Conservation (phyloP, 1,139 yeast genomes). For the Hansenula lynferdii region DNA sequence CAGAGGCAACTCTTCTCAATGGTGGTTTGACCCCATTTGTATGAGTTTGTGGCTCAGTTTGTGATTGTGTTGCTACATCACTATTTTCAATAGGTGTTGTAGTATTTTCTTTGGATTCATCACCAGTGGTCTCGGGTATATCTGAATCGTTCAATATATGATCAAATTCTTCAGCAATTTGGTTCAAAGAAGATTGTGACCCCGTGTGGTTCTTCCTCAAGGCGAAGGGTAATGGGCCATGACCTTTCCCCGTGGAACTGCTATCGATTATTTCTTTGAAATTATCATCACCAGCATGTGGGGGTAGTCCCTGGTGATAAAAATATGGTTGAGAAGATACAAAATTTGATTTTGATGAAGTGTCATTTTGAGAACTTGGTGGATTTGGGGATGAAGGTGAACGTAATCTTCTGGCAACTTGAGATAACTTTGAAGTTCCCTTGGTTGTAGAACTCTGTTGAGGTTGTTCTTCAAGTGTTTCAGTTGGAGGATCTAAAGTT, state of each 20-base stretch:
- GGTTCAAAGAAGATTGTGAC: constrained; percentile 12
- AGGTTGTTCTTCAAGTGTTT: constrained; percentile 7
- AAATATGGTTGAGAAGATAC: constrained; percentile 44
- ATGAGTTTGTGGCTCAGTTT: constrained; percentile 25
- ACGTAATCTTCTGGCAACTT: constrained; percentile 29
- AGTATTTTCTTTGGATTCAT: not conserved
- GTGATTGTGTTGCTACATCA: not conserved
- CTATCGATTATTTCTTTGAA: constrained; percentile 13
- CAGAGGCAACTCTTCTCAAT: constrained; percentile 74
- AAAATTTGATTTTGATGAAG: constrained; percentile 19
- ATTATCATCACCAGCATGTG: constrained; percentile 31
- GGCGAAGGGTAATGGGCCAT: constrained; percentile 31
- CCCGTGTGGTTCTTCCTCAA: constrained; percentile 25
- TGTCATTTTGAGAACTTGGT: constrained; percentile 5
- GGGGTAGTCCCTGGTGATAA: constrained; percentile 53
- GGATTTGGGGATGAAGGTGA: constrained; percentile 34
- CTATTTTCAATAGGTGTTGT: not conserved
- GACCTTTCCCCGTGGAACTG: constrained; percentile 13
- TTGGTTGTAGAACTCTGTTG: constrained; percentile 1
- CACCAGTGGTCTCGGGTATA: not conserved
- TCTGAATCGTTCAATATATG: not conserved
- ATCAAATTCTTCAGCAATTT: constrained; percentile 16
- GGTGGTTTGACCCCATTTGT: constrained; percentile 37
- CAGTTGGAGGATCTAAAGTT: constrained; percentile 3
- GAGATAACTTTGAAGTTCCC: constrained; percentile 9